Evolutionary conservation across 331 rosid genomes (phyloP).

Genomic region (Rhamnella rubrinervis): DNA sequence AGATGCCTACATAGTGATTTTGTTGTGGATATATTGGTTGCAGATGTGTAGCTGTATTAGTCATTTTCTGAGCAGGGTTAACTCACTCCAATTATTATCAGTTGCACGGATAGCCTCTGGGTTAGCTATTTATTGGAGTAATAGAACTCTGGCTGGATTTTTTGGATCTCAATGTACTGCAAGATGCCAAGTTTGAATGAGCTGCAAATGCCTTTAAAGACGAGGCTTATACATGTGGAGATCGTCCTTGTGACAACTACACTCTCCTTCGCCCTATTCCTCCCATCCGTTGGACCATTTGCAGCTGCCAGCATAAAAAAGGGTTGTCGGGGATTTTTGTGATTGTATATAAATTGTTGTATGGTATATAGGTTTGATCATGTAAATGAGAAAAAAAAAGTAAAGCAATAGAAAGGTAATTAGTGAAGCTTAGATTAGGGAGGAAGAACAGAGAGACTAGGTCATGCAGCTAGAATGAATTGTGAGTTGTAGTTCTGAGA

Average conservation of each 20-base stretch:
- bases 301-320: background rate
- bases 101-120: constrained; percentile 26
- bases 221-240: background rate
- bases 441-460: constrained; percentile 16
- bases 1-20: too few species aligned
- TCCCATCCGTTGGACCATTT: too few species aligned
- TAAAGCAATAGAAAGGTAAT: constrained; percentile 51
- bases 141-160: background rate
- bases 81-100: constrained; percentile 8
- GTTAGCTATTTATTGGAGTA: constrained; percentile 13
- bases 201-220: constrained; percentile 13
- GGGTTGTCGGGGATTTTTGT: constrained; percentile 43
- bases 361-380: constrained; percentile 45
- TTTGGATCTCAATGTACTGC: constrained; percentile 24
- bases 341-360: constrained; percentile 54
- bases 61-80: constrained; percentile 25
- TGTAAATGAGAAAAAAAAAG: constrained; percentile 48
- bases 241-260: background rate
- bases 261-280: background rate
- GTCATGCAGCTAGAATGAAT: constrained; percentile 7
- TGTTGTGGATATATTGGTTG: too few species aligned
- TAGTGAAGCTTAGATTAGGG: constrained; percentile 41
- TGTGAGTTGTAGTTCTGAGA: constrained; percentile 38
- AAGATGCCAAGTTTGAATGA: constrained; percentile 19
- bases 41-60: too few species aligned